Conservation (phyloP, 306 rosid genomes). For the Cicer cuneatum region DNA sequence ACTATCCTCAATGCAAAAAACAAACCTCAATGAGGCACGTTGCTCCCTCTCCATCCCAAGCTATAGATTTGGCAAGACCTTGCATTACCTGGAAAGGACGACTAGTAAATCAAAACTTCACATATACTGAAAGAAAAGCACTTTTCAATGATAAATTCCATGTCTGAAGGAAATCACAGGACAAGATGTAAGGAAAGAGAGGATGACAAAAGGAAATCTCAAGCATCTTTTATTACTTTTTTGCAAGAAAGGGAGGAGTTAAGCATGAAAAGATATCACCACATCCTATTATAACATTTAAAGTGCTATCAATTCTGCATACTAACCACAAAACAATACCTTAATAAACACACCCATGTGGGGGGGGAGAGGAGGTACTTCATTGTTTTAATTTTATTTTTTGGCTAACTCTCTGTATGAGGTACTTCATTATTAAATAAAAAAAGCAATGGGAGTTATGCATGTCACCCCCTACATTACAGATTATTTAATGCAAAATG, state of each 20-base stretch:
- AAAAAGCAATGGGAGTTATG: conserved; percentile 12
- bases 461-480: conserved; percentile 14
- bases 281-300: conserved; percentile 2
- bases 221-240: conserved; percentile 19
- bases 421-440: neutral
- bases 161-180: conserved; percentile 7
- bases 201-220: conserved; percentile 13
- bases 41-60: conserved; percentile 99
- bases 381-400: neutral
- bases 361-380: neutral
- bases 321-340: conserved; percentile 10
- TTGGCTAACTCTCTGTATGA: neutral
- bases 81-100: conserved; percentile 78
- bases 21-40: conserved; percentile 95
- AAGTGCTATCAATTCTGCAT: neutral
- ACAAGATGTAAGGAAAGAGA: conserved; percentile 22
- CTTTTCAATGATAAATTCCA: conserved; percentile 29
- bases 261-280: neutral
- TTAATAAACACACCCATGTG: neutral
- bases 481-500: conserved; percentile 13
- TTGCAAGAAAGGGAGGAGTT: neutral
- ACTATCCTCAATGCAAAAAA: conserved; percentile 39
- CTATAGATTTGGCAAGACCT: conserved; percentile 97
- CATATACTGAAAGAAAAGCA: neutral
- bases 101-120: conserved; percentile 5